Percentiles rank a stretch among this genome's conserved stretches.
Evolutionary conservation across 768 basidiomycete species (phyloP).

Genomic region (Russula griseocarnosa): DNA sequence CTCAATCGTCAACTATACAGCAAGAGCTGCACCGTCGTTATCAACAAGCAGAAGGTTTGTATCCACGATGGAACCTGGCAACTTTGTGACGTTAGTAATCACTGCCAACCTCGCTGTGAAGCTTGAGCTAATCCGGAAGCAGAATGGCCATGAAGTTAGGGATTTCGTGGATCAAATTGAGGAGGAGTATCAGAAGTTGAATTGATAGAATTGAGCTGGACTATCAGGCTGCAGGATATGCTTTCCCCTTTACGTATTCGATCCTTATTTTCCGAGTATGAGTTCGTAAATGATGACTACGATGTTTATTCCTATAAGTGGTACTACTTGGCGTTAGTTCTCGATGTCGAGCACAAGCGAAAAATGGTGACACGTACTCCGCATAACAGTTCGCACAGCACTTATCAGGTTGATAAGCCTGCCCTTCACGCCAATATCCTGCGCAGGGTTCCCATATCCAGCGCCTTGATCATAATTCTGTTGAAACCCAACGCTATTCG

Average conservation of each 20-base stretch:
- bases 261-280: constrained; percentile 50
- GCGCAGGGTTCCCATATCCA: constrained; percentile 53
- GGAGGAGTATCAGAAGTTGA: constrained; percentile 64
- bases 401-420: constrained; percentile 88
- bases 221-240: neutral
- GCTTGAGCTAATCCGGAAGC: constrained; percentile 9
- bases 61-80: constrained; percentile 77
- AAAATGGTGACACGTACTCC: constrained; percentile 61
- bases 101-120: neutral
- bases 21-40: constrained; percentile 85
- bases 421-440: constrained; percentile 71
- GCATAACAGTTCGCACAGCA: constrained; percentile 94
- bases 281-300: constrained; percentile 85
- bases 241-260: constrained; percentile 1
- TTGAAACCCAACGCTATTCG: constrained; percentile 56
- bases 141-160: constrained; percentile 68
- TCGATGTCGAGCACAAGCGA: constrained; percentile 11
- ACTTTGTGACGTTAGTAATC: constrained; percentile 60
- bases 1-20: constrained; percentile 35
- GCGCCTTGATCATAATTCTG: constrained; percentile 68
- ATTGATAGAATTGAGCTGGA: constrained; percentile 33
- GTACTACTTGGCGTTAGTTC: constrained; percentile 56
- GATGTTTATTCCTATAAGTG: constrained; percentile 83
- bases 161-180: constrained; percentile 81
- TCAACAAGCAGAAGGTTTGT: constrained; percentile 64